phyloP scores from a whole-genome alignment of 2,329 filamentous ascomycete species.

The Nigrospora oryzae region DNA sequence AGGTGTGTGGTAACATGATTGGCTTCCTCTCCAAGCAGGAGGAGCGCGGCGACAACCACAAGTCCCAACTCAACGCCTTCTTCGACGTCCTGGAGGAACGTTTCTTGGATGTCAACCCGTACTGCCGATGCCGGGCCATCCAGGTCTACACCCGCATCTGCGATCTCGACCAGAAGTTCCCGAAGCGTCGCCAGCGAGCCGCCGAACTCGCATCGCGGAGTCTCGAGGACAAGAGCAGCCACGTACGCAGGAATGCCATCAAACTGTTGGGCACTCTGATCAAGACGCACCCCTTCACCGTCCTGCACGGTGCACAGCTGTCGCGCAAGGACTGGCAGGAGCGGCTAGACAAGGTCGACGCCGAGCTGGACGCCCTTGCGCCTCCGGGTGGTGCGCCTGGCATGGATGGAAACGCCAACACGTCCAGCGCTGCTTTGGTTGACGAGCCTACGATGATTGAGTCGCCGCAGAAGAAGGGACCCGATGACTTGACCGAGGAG shows the following conservation, averaged over 20 bases:
- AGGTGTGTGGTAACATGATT: slow-evolving; percentile 95
- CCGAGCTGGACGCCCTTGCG: slow-evolving; percentile 71
- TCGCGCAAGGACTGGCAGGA: slow-evolving; percentile 78
- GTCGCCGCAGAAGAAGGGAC: slow-evolving; percentile 53
- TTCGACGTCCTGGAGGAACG: slow-evolving; percentile 95
- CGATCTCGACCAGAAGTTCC: slow-evolving; percentile 92
- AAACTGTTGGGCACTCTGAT: slow-evolving; percentile 83
- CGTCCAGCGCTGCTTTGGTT: slow-evolving; percentile 68
- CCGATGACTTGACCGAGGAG: slow-evolving; percentile 64
- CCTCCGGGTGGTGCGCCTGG: slow-evolving; percentile 68
- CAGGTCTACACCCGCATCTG: slow-evolving; percentile 91
- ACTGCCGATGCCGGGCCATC: slow-evolving; percentile 83
- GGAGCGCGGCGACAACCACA: slow-evolving; percentile 85
- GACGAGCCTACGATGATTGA: slow-evolving; percentile 83
- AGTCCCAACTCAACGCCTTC: slow-evolving; percentile 91
- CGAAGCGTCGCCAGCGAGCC: slow-evolving; percentile 79
- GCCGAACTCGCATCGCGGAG: slow-evolving; percentile 83
- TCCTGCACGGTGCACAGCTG: slow-evolving; percentile 83
- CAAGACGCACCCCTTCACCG: slow-evolving; percentile 88
- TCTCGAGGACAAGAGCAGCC: slow-evolving; percentile 95
- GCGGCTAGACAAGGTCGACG: slow-evolving; percentile 73
- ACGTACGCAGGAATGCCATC: slow-evolving; percentile 90
- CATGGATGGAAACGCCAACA: slow-evolving; percentile 58
- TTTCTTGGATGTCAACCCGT: slow-evolving; percentile 94
- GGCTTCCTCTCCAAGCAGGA: slow-evolving; percentile 83